Base-by-base conservation (phyloP, 345 rosid genomes). In the Pseudoturritis turrita region DNA sequence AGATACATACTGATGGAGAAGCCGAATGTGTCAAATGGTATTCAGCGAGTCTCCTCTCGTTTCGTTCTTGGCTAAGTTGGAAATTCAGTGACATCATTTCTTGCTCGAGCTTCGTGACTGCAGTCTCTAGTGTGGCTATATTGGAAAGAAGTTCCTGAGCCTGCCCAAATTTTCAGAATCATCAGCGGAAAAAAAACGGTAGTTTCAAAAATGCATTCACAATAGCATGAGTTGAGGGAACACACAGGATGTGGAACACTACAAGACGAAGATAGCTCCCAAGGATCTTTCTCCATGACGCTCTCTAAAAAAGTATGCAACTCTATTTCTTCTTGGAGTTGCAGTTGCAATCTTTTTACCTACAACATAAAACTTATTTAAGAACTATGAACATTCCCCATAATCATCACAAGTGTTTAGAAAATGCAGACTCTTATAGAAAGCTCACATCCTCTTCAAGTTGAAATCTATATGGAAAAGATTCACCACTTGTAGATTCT, bases 41-140 rank as follows among this genome's bases (percentile, higher is more conserved):
- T 78, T 90, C 98, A 28, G 92, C 88, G 15, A 92, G 90, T 79
- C 85, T 82, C 37, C 96, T 78, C 65, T 92, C 96, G 76, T 92
- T 90, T 78, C 89, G 85, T 73, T 90, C 98, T 85, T 90, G 98
- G 80, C 96, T 90, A 67, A 92, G 87, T 73, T 90, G 96, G 88
- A 88, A 90, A 75, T 90, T 89, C 78, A 92, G 79, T 50, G 96
- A 82, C 76, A 90, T 81, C 81, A 86, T 87, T 79, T 90, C 92
- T 73, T 81, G 83, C 72, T 92, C 96, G 13, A 92, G 96, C 78
- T 86, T 85, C 29, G 86, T 80, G 18, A 92, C 83, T 11, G 88
- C 74, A 45, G 73, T 84, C 86, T 88, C 98, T 79, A 90, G 77
- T n/a, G 83, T 64, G 15, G 81, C 71, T 36, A 92, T 85, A 74